Base-by-base conservation (phyloP, 805 yeast species). In the Yarrowia yakushimensis region DNA sequence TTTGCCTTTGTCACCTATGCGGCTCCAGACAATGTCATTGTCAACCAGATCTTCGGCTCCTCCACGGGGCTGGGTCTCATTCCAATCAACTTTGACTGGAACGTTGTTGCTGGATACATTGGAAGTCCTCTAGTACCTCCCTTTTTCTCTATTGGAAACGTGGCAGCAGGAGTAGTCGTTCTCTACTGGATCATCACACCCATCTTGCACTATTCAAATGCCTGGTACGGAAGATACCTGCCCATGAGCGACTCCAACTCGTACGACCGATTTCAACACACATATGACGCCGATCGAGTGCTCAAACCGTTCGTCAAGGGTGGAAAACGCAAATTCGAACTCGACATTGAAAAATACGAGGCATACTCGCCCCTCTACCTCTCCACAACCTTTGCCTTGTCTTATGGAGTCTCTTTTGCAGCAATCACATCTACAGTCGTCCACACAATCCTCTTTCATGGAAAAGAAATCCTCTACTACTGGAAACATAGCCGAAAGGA, bases 81-180 rank as follows among this genome's bases (percentile, higher is more conserved):
- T 66, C 91, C 91, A 11, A 70, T 85, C 46, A 82, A 87, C 17
- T 85, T 86, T 68, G 90, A 86, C 72, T 86, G 89, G 89, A 81
- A 81, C 68, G 83, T 83, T 69, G 76, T 85, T 41, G 80, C 84
- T 9, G 76, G 75, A 31, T 81, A 78, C 72, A 73, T 82, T 65
- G 85, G 85, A 17, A 81, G 85, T 20, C 90, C 90, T 11, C 77
- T 86, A 69, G 77, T 84, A 61, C 86, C 88, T 10, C 90, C 90
- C 18, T 75, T 79, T 20, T 76, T 77, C 62, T 79, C 81, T 4
- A 70, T 77, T 39, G 70, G 73, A 23, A 78, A 78, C 61, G 79
- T 81, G 27, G 72, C 79, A 15, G 74, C 81, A n/a, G 76, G 82
- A 22, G 72, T 81, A 33, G 76, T 84, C 22, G 70, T 81, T 42